Base-by-base conservation (phyloP, 2,329 filamentous ascomycete genomes). In the Microsporum ferrugineum region DNA sequence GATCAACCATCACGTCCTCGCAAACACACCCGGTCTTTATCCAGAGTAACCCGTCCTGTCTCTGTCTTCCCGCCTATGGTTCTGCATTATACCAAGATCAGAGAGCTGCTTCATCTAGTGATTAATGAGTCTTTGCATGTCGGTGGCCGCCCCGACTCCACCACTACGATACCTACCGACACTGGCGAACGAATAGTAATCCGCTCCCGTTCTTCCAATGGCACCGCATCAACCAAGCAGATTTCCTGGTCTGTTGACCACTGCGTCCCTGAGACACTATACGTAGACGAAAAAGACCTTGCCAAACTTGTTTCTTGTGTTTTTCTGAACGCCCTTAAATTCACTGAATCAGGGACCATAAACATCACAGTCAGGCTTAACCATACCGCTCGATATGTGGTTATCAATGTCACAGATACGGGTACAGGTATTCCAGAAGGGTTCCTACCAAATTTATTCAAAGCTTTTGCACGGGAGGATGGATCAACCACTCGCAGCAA, bases 391-490 rank as follows among this genome's bases (percentile, higher is more conserved):
- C 78, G 80, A 38, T 82, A 82, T 67, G 77, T 88, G 47, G 75
- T 84, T 51, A 82, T 88, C 68, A 82, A 78, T 63, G 79, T 88
- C 60, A 76, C 77, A 14, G 86, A 89, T 71, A 87, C 85, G 17
- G 86, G 86, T 5, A 82, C 83, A 57, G 86, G 86, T 2, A 89
- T 89, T 53, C 83, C 84, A 0, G 79, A 81, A 57, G 82, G 82
- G 10, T 88, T 88, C 67, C 72, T 86, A 57, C 83, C 84, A 0
- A 82, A 82, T 60, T 76, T 89, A 0, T 89, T 88, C 75, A 85
- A 85, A 65, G 82, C 86, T 0, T 88, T 88, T 70, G 83, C 85
- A 29, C 80, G 85, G 63, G 83, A 87, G 71, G 85, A 89, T 69
- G 80, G 83, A 58, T 87, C 85, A 1, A 82, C 84, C 12, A 88